Evolutionary conservation across 257 asterid species (phyloP).

Genomic region (Solanum lycopersicoides): DNA sequence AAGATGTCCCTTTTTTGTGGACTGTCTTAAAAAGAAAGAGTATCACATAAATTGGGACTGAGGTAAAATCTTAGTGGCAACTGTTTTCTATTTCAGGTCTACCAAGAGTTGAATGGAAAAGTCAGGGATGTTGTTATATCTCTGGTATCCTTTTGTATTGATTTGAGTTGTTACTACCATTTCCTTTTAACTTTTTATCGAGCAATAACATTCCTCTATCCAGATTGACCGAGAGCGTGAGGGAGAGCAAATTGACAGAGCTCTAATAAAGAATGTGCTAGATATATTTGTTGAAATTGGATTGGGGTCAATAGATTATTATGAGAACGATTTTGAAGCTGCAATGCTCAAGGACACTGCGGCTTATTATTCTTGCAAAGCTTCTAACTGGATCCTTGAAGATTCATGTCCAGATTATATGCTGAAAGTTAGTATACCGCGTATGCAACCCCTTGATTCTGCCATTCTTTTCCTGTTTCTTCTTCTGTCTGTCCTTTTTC

Average conservation of each 20-base stretch:
- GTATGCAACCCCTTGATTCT: neutral
- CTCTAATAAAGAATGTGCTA: conserved; percentile 57
- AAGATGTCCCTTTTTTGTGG: too few relatives aligned
- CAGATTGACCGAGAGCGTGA: too few relatives aligned
- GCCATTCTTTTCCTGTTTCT: neutral
- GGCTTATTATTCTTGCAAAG: conserved; percentile 93
- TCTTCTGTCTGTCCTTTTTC: neutral
- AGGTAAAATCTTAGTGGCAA: too few relatives aligned
- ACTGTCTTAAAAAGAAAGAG: too few relatives aligned
- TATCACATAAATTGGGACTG: too few relatives aligned
- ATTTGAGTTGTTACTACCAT: neutral
- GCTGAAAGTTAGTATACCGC: conserved; percentile 48
- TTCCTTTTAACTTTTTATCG: neutral
- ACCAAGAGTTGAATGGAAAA: conserved; percentile 41
- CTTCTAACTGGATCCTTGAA: conserved; percentile 93
- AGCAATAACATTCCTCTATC: conserved; percentile 4
- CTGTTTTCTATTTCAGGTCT: too few relatives aligned
- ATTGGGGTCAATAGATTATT: conserved; percentile 79
- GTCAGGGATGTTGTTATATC: conserved; percentile 92
- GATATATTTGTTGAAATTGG: conserved; percentile 98
- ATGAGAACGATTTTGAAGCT: conserved; percentile 83
- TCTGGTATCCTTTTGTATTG: conserved; percentile 35
- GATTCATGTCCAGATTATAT: conserved; percentile 98
- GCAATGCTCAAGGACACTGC: conserved; percentile 79
- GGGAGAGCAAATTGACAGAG: too few relatives aligned